Conservation (phyloP, 73 alveolate genomes). For the Stentor coeruleus region DNA sequence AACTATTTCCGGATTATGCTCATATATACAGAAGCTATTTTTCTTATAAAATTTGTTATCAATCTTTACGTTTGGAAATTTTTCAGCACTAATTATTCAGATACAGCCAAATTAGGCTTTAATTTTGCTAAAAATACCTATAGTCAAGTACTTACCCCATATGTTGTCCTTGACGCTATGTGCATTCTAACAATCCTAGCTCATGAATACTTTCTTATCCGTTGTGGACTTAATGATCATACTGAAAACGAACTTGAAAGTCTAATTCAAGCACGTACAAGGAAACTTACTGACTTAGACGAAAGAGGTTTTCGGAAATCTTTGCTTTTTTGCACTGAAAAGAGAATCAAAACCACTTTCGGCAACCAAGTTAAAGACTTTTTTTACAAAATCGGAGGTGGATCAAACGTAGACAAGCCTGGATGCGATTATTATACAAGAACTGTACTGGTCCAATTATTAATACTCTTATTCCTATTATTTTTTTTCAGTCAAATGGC, state of each 20-base stretch:
- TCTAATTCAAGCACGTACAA: neutral
- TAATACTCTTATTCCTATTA: neutral
- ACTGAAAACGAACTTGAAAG: constrained; percentile 7
- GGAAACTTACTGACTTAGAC: neutral
- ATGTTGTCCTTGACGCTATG: constrained; percentile 6
- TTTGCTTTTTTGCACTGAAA: neutral
- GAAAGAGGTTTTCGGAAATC: neutral
- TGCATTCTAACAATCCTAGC: neutral
- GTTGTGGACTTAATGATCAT: constrained; percentile 8
- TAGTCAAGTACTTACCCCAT: neutral
- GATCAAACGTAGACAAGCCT: constrained; percentile 6
- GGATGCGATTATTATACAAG: neutral
- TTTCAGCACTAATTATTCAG: neutral
- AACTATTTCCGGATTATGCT: constrained; percentile 7
- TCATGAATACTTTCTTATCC: constrained; percentile 19
- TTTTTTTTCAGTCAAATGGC: constrained; percentile 7
- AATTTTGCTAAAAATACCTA: constrained; percentile 12
- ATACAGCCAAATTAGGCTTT: neutral
- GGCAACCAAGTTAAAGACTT: neutral
- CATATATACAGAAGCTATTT: neutral
- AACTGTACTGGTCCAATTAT: neutral
- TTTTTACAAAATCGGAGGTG: neutral
- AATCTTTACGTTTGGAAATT: constrained; percentile 10
- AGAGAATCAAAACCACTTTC: neutral
- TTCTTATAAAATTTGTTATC: neutral